These are phyloP conservation scores for Cyclotella sp. DNA, from an alignment of 108 stramenopile species.

Conservation along the genomic window DNA sequence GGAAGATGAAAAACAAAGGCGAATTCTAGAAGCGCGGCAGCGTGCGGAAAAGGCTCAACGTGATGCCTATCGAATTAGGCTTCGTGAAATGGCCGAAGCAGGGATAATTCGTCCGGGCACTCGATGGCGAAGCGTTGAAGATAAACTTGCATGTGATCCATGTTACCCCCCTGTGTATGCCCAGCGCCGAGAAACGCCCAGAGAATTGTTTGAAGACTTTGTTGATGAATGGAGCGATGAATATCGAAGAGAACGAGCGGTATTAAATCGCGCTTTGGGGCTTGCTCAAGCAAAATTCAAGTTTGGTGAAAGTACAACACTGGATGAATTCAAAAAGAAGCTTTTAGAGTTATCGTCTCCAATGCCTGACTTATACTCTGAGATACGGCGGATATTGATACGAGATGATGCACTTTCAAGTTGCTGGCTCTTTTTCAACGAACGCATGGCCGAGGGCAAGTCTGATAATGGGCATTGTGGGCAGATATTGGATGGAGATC, in stretches of 20 bases:
- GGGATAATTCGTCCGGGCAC: slow-evolving; percentile 65
- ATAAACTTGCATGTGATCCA: slow-evolving; percentile 48
- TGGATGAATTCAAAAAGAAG: slow-evolving; percentile 63
- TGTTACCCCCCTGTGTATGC: slow-evolving; percentile 60
- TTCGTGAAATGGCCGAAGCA: slow-evolving; percentile 56
- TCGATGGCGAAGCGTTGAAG: slow-evolving; percentile 67
- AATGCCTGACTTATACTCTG: slow-evolving; percentile 57
- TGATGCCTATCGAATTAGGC: slow-evolving; percentile 60
- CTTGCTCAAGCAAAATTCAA: slow-evolving; percentile 40
- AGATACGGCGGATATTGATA: slow-evolving; percentile 61
- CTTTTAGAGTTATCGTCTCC: slow-evolving; percentile 60
- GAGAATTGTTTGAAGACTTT: slow-evolving; percentile 82
- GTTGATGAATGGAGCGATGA: slow-evolving; percentile 74
- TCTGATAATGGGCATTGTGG: slow-evolving; percentile 12
- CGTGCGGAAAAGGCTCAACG: slow-evolving; percentile 84
- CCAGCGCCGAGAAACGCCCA: slow-evolving; percentile 73
- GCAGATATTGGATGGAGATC: slow-evolving; percentile 32
- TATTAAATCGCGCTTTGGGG: slow-evolving; percentile 51
- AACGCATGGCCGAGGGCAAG: slow-evolving; percentile 35
- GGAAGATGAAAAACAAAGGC: slow-evolving; percentile 83
- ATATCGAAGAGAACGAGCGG: slow-evolving; percentile 66
- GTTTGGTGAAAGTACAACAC: slow-evolving; percentile 38
- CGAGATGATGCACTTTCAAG: slow-evolving; percentile 72
- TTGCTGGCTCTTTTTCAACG: slow-evolving; percentile 67
- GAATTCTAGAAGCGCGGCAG: slow-evolving; percentile 74